Conservation (phyloP, 257 asterid genomes). For the Nicotiana otophora region DNA sequence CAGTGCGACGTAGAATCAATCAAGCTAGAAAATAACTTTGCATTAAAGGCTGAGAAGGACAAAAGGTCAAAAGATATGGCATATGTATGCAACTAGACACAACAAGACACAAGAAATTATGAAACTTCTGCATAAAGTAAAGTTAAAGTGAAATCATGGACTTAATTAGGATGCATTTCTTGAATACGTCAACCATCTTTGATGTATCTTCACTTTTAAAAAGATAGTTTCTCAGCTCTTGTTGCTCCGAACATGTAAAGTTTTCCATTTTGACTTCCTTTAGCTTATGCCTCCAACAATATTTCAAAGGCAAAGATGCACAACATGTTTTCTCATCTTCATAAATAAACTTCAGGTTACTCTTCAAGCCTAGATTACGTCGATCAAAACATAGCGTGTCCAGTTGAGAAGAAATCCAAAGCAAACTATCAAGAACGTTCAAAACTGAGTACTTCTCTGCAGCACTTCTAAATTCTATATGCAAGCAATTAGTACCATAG, state of each 20-base stretch:
- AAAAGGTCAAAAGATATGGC: no score
- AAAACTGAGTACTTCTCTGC: neutral
- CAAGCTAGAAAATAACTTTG: no score
- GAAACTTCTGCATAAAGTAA: no score
- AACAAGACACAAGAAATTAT: no score
- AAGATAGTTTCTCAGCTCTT: no score
- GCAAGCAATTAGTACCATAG: neutral
- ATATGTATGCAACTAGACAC: no score
- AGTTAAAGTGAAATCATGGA: no score
- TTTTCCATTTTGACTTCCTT: neutral
- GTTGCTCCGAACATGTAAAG: neutral
- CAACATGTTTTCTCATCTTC: neutral
- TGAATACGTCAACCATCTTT: no score
- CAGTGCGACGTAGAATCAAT: no score
- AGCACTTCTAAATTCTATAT: neutral
- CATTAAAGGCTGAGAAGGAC: no score
- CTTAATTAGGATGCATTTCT: no score
- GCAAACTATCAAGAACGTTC: neutral
- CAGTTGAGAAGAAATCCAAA: neutral
- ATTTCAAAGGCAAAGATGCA: no score
- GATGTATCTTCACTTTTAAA: neutral
- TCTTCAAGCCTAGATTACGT: neutral
- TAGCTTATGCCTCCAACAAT: neutral
- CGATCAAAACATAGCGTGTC: neutral
- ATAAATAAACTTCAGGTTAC: neutral